Base-by-base conservation (phyloP, 768 basidiomycete species). In the Leucocoprinus sp. region DNA sequence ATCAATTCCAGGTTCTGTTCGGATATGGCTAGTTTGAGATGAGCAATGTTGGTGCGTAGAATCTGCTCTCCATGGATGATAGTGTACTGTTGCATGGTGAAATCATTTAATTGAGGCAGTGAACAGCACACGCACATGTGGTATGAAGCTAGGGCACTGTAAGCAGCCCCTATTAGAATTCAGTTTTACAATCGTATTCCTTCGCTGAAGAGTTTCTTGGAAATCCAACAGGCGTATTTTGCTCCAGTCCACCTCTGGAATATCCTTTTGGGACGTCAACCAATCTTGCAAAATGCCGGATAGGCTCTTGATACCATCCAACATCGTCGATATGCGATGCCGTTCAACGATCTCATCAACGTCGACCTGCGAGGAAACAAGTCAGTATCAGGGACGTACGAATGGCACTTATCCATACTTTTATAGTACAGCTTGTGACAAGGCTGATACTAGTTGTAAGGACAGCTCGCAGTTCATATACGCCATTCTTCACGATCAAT, bases 1-100 rank as follows among this genome's bases (percentile, higher is more conserved):
- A 98, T 75, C 14, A 98, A 76, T 57, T 96, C 96, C 48, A 98
- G 67, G 59, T 99, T 99, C 60, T 99, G 92, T 57, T 97, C 96
- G 3, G 93, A 97, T 22, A 98, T 80, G 2, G 84, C 82, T 33
- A 86, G 70, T 57, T 88, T 93, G 44, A 99, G 71, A 26, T 71
- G 65, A 1, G 80, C 80, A 47, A 99, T 84, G 53, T 81, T 84
- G 27, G 76, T 72, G 50, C 78, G 75, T 40, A 98, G 63, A 15
- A 82, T 60, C 57, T 84, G 89, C 52, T 84, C 80, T 44, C 74
- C 76, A 54, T 99, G 96, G 27, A 89, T 54, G 17, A 73, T 65
- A 9, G 66, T 57, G 58, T 96, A 97, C 95, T 99, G 55, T 24
- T 26, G 50, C 45, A 49, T 35, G 26, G 36, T 35, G 23, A 45